These are phyloP conservation scores for Fusarium subglutinans DNA, from an alignment of 2,329 filamentous ascomycete species.

Conservation along the genomic window DNA sequence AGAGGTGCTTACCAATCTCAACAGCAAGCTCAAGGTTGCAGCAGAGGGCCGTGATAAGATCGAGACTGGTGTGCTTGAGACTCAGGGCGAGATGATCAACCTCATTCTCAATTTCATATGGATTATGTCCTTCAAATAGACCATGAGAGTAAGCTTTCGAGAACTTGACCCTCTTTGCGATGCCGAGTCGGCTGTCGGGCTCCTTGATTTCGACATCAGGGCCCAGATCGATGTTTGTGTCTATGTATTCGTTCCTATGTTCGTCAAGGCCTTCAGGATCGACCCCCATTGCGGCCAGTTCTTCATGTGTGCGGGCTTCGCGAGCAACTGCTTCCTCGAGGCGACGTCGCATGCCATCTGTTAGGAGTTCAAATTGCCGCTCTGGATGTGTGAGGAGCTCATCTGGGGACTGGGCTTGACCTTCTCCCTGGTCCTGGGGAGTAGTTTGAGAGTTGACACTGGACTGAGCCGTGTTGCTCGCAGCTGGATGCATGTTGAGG, in stretches of 20 bases:
- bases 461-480: not conserved
- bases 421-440: not conserved
- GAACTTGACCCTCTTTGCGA: slow-evolving; percentile 45
- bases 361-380: not conserved
- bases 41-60: slow-evolving; percentile 56
- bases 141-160: slow-evolving; percentile 37
- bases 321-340: slow-evolving; percentile 18
- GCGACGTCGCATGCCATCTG: slow-evolving; percentile 8
- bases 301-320: slow-evolving; percentile 10
- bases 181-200: slow-evolving; percentile 10
- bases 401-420: not conserved
- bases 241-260: not conserved
- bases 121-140: slow-evolving; percentile 45
- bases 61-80: slow-evolving; percentile 44
- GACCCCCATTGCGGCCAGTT: slow-evolving; percentile 18
- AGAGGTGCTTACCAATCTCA: slow-evolving; percentile 63
- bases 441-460: not conserved
- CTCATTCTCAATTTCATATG: slow-evolving; percentile 36
- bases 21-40: slow-evolving; percentile 62
- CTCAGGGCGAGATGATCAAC: slow-evolving; percentile 30
- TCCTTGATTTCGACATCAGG: slow-evolving; percentile 15
- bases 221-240: not conserved
- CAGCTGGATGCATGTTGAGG: not conserved
- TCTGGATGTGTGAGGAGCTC: slow-evolving; percentile 5
- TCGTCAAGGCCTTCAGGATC: not conserved